Conservation (phyloP, 345 rosid genomes). For the Arabis hirsuta region DNA sequence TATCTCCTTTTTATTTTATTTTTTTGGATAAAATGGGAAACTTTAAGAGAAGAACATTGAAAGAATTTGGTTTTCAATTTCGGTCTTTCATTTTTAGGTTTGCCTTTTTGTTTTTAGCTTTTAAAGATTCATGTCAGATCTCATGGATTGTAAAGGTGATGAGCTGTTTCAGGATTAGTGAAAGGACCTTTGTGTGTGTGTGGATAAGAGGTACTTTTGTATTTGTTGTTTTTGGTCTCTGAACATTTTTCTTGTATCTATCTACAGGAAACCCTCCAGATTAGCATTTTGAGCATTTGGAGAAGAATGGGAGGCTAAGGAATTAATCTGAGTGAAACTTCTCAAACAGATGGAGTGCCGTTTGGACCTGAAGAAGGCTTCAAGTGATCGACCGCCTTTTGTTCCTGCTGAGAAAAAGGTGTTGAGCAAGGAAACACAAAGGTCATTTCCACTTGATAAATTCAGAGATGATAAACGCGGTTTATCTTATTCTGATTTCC, state of each 20-base stretch:
- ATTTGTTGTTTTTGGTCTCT: neutral
- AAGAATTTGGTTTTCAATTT: slow-evolving; percentile 3
- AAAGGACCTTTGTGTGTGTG: neutral
- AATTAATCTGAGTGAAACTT: slow-evolving; percentile 13
- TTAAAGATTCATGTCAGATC: slow-evolving; percentile 34
- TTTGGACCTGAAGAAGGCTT: slow-evolving; percentile 46
- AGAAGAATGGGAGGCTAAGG: slow-evolving; percentile 23
- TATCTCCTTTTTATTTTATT: neutral
- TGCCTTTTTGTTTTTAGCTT: slow-evolving; percentile 1
- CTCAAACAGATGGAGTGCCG: slow-evolving; percentile 49
- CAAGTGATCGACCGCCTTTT: slow-evolving; percentile 41
- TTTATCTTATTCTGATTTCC: slow-evolving; percentile 53
- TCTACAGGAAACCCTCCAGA: slow-evolving; percentile 3
- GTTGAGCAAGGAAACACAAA: slow-evolving; percentile 39
- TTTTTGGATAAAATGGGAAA: neutral
- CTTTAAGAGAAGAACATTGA: neutral
- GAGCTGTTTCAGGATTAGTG: neutral
- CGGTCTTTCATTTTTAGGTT: slow-evolving; percentile 7
- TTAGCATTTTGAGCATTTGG: neutral
- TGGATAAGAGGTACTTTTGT: slow-evolving; percentile 19
- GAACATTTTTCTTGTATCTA: neutral
- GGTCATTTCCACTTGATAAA: slow-evolving; percentile 46
- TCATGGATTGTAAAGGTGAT: slow-evolving; percentile 10
- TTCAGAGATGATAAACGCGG: slow-evolving; percentile 51
- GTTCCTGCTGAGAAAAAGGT: slow-evolving; percentile 43